Base-by-base conservation (phyloP, 441 rosid genomes). In the Adansonia grandidieri region DNA sequence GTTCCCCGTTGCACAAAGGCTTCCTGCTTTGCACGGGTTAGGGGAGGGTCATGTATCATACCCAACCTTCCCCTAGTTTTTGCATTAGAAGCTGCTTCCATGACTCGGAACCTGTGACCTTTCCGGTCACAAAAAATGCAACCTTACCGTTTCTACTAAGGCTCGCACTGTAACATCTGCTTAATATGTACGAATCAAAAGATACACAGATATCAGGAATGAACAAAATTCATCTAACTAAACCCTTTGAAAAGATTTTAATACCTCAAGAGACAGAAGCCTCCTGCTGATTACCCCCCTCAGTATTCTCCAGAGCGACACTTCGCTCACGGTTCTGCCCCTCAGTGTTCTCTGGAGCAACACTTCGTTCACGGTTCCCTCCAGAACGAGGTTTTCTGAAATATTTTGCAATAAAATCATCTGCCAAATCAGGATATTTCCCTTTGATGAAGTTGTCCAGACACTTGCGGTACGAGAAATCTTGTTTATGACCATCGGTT, bases 391-490 rank as follows among this genome's bases (percentile, higher is more conserved):
- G 56, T 77, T 67, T 92, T 6, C 14, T 54, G 54, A 91, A 96
- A 81, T 96, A 96, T 68, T 94, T 96, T 0, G 24, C 78, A 2
- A 77, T 69, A 82, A 96, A 96, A 19, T 82, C 89, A 42, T 89
- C 96, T 2, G 91, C 98, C 47, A 86, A 66, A 42, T 82, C 80
- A 4, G 98, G 95, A 77, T 84, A 90, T 71, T 93, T 96, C 57
- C 57, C 89, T 83, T 80, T 87, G 72, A 94, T 42, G 45, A 82
- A 88, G 74, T 84, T 88, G 45, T 90, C 93, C 15, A 96, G 78
- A 60, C 93, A 94, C 70, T 96, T 96, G 8, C 86, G 86, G 84
- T 91, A 96, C 0, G 98, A 96, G 75, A 96, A 94, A 75, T 96
- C 99, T 44, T 86, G 88, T 74, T 81, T 85, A 9, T 77, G 37